Evolutionary conservation across 441 rosid genomes (phyloP).

Genomic region (Aquilaria agallochum): DNA sequence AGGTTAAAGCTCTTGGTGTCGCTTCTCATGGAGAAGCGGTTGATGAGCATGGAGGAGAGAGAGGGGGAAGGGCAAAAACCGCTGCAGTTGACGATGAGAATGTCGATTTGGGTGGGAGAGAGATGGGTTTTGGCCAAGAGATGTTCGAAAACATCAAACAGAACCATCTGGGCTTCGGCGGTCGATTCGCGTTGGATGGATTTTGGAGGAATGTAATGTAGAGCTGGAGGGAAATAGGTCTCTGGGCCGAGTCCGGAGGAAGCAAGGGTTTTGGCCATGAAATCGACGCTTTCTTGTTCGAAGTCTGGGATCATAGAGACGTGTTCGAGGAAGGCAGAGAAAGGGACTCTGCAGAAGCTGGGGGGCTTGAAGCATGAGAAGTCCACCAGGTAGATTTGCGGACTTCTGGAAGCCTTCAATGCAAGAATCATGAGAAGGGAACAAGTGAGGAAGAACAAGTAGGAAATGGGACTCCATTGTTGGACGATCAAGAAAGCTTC

Average conservation of each 20-base stretch:
- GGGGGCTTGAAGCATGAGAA: conserved; percentile 56
- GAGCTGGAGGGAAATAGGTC: conserved; percentile 52
- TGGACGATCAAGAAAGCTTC: conserved; percentile 16
- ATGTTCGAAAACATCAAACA: conserved; percentile 38
- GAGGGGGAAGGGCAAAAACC: conserved; percentile 56
- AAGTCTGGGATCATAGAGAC: conserved; percentile 28
- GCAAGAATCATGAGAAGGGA: neutral
- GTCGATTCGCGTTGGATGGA: conserved; percentile 30
- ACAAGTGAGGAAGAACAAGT: conserved; percentile 11
- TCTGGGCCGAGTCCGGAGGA: conserved; percentile 44
- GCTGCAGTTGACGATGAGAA: conserved; percentile 47
- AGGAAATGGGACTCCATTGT: conserved; percentile 21
- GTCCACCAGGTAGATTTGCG: conserved; percentile 37
- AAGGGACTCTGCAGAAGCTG: conserved; percentile 29
- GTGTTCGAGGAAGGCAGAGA: conserved; percentile 34
- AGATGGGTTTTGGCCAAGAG: conserved; percentile 39
- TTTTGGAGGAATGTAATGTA: conserved; percentile 46
- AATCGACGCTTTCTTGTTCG: conserved; percentile 36
- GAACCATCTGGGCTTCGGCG: conserved; percentile 42
- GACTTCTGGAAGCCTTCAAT: conserved; percentile 14
- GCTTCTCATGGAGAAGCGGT: conserved; percentile 33
- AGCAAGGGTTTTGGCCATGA: conserved; percentile 48
- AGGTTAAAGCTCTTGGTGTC: conserved; percentile 45
- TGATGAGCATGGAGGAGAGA: conserved; percentile 41
- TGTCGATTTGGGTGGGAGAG: conserved; percentile 34